Percentiles rank a stretch among this genome's conserved stretches.
Conservation (phyloP, 352 stramenopile species). For the Plasmopara halstedii region DNA sequence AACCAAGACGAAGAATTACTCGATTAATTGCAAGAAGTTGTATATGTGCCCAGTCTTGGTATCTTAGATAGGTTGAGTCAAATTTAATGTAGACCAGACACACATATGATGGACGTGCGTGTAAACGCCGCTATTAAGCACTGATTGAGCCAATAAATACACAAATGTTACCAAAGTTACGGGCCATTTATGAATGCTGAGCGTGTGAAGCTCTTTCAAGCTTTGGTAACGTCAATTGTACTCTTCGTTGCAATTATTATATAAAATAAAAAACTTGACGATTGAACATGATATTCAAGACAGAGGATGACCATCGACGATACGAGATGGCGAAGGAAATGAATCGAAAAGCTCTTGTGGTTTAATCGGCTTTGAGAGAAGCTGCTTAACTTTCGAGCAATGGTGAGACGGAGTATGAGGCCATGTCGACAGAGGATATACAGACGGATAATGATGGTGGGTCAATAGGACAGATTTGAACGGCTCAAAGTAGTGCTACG, state of each 20-base stretch:
- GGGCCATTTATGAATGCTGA: slow-evolving; percentile 15
- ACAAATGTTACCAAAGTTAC: slow-evolving; percentile 14
- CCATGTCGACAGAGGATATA: neutral
- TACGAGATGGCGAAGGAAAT: slow-evolving; percentile 7
- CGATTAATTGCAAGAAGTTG: no score
- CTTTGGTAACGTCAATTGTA: slow-evolving; percentile 5
- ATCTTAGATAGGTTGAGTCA: no score
- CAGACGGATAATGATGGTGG: neutral
- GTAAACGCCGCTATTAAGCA: slow-evolving; percentile 18
- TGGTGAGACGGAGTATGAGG: neutral
- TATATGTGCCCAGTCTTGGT: no score
- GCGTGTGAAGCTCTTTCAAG: slow-evolving; percentile 11
- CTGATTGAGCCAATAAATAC: slow-evolving; percentile 11
- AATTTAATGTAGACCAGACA: slow-evolving; percentile 13
- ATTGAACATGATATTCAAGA: slow-evolving; percentile 11
- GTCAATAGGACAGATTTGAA: slow-evolving; percentile 3
- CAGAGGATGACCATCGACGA: slow-evolving; percentile 12
- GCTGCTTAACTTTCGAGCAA: slow-evolving; percentile 6
- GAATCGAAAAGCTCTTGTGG: slow-evolving; percentile 3
- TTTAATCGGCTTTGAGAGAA: slow-evolving; percentile 11
- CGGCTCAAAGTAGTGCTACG: slow-evolving; percentile 14
- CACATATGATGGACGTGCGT: slow-evolving; percentile 16
- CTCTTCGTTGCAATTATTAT: neutral
- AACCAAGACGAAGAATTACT: no score
- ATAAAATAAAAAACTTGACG: slow-evolving; percentile 7